phyloP scores from a whole-genome alignment of 192 early-diverging fungal genomes.

The Physocladia obscura region DNA sequence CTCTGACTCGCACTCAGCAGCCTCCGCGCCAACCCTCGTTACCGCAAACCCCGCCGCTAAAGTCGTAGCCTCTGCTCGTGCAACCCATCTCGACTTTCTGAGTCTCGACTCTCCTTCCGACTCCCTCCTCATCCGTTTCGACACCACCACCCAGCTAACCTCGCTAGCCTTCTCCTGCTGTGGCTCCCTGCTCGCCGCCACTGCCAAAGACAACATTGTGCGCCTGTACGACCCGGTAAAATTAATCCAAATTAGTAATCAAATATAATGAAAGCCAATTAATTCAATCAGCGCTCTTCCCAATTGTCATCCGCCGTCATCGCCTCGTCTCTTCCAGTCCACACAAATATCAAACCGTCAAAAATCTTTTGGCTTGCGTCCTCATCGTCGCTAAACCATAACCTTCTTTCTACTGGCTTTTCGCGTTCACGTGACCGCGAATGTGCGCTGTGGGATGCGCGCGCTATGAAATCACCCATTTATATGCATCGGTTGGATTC shows the following conservation, averaged over 20 bases:
- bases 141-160: not conserved
- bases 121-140: not conserved
- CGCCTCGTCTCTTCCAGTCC: not conserved
- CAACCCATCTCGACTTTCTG: not conserved
- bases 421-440: slow-evolving; percentile 18
- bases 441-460: slow-evolving; percentile 19
- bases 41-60: not conserved
- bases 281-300: no score
- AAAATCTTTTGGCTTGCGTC: slow-evolving; percentile 5
- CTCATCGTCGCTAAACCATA: not conserved
- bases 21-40: not conserved
- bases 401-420: slow-evolving; percentile 7
- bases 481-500: slow-evolving; percentile 15
- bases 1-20: not conserved
- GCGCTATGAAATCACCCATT: not conserved
- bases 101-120: not conserved
- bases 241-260: no score
- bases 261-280: no score
- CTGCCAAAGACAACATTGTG: not conserved
- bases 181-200: not conserved
- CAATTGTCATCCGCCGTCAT: no score
- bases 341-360: not conserved
- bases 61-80: not conserved
- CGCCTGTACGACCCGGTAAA: slow-evolving; percentile 8
- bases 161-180: not conserved